These are phyloP conservation scores for Cichorium intybus DNA, from an alignment of 140 eudicot genomes.

Conservation along the genomic window DNA sequence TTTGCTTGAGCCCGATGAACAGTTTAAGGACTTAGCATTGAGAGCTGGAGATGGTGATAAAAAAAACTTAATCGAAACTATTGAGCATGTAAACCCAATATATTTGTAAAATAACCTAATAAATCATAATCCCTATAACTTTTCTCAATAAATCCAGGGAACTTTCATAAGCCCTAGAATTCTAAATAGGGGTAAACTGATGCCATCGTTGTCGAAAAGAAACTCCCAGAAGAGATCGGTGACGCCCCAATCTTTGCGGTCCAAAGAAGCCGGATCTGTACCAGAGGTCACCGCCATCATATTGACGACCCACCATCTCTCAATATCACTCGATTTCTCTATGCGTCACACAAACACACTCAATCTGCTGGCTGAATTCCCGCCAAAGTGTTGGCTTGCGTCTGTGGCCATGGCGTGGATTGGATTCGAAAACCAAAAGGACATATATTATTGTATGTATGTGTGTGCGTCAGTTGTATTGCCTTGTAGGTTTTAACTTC, in stretches of 20 bases:
- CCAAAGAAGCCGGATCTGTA: slow-evolving; percentile 52
- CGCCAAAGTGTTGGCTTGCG: slow-evolving; percentile 35
- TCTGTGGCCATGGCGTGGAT: background rate
- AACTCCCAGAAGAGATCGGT: slow-evolving; percentile 63
- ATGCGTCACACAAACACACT: background rate
- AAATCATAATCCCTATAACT: background rate
- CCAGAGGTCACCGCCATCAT: slow-evolving; percentile 68
- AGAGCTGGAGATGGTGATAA: slow-evolving; percentile 44
- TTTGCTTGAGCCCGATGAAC: slow-evolving; percentile 54
- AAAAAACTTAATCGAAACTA: background rate
- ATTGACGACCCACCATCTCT: slow-evolving; percentile 80
- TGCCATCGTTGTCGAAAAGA: slow-evolving; percentile 48
- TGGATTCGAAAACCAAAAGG: too few relatives aligned
- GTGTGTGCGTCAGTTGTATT: too few relatives aligned
- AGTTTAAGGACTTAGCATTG: slow-evolving; percentile 54
- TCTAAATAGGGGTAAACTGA: slow-evolving; percentile 7
- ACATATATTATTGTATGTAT: too few relatives aligned
- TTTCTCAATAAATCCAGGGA: background rate
- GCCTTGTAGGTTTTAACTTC: too few relatives aligned
- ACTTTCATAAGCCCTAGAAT: slow-evolving; percentile 23
- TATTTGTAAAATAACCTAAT: background rate
- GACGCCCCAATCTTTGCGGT: slow-evolving; percentile 88
- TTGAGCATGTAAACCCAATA: background rate
- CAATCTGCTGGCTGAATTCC: slow-evolving; percentile 26
- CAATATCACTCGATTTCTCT: background rate